phyloP scores from a whole-genome alignment of 1,139 yeast genomes.

The Blastobotrys raffinosifermentans region DNA sequence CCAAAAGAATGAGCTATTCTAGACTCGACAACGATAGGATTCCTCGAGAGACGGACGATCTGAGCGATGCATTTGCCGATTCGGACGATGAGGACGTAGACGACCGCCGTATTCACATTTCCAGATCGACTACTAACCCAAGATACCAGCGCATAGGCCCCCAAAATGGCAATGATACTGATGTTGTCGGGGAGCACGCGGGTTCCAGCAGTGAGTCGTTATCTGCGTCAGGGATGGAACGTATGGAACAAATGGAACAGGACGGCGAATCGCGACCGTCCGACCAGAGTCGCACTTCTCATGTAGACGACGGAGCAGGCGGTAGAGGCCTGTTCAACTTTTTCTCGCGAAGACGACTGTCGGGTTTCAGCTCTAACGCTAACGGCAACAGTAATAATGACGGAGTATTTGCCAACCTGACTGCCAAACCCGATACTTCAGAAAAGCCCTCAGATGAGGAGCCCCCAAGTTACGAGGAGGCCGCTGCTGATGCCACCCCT shows the following conservation, averaged over 20 bases:
- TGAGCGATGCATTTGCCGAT: conserved; percentile 10
- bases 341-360: too few species aligned
- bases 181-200: too few species aligned
- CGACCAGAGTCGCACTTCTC: too few species aligned
- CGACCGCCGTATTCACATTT: conserved; percentile 12
- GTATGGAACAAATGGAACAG: too few species aligned
- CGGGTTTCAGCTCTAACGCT: conserved; percentile 10
- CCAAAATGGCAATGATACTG: too few species aligned
- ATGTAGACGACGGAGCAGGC: too few species aligned
- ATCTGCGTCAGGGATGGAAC: too few species aligned
- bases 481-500: conserved; percentile 91
- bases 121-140: conserved; percentile 8
- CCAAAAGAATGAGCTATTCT: conserved; percentile 3
- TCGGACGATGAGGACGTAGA: conserved; percentile 12
- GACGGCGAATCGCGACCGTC: too few species aligned
- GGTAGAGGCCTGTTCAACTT: conserved; percentile 5
- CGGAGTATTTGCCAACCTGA: conserved; percentile 87
- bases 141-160: conserved; percentile 4
- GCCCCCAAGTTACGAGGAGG: conserved; percentile 95
- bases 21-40: conserved; percentile 3
- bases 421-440: conserved; percentile 62
- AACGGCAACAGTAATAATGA: conserved; percentile 55
- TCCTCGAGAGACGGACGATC: too few species aligned
- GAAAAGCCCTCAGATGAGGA: conserved; percentile 42
- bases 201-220: too few species aligned